Base-by-base conservation (phyloP, 164 flowering plant genomes). In the Tinospora cordifolia region DNA sequence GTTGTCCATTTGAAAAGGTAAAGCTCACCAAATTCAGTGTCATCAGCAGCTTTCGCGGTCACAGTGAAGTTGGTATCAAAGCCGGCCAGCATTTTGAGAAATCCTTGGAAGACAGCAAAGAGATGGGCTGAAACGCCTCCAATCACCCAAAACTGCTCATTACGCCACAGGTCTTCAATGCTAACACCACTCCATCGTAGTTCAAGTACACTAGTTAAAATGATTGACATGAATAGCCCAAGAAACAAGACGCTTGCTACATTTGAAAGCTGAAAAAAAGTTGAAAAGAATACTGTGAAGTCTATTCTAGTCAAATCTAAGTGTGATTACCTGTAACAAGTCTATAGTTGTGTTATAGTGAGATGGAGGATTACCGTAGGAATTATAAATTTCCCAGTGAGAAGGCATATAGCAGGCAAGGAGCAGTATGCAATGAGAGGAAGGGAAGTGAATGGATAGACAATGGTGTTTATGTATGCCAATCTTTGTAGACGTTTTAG, bases 81-180 rank as follows among this genome's bases (percentile, higher is more conserved):
- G 2, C 98, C 98, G 0, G 93, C 96, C 12, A 84, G 49, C 88
- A 92, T 87, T 72, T 92, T 92, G 1, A 92, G 84, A 40, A 92
- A 74, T 3, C 98, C 98, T 80, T 92, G 98, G 84, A 92, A 88
- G 65, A 92, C 96, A 0, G 98, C 98, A 74, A 93, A 93, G 49
- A 93, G 90, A 76, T 93, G 98, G 19, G 98, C 98, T 21, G 98
- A 93, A n/a, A 93, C 98, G 8, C 98, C 95, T 64, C 97, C 98
- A 27, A 93, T 93, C 44, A 93, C 98, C 98, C 98, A 93, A 63
- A 93, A 93, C 72, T 91, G 98, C 82, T 93, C 98, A 72, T 93
- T 93, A 19, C 98, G 81, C 98, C 98, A 90, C 79, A 76, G 72
- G 51, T 88, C 98, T 72, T 93, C 97, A 30, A 93, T 88, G 81